Conservation (phyloP, 768 basidiomycete species). For the Clitopilus passeckerianus region DNA sequence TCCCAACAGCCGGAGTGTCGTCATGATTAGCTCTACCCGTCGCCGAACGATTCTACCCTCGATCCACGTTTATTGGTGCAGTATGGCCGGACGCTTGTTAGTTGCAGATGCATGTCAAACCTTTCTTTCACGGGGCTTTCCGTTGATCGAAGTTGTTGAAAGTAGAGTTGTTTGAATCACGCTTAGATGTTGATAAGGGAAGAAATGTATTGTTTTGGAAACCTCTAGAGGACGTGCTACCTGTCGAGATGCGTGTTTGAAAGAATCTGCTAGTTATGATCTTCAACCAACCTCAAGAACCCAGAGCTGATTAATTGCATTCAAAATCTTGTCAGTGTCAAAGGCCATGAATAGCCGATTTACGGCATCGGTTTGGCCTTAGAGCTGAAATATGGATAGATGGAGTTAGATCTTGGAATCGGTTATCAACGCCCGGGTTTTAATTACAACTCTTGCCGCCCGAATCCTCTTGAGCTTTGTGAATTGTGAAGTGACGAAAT, state of each 20-base stretch:
- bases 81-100: not conserved
- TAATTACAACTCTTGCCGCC: not conserved
- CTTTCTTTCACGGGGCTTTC: not conserved
- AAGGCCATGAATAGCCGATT: too few species aligned
- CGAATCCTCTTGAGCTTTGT: not conserved
- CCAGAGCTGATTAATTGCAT: not conserved
- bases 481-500: not conserved
- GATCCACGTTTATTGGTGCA: not conserved
- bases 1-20: not conserved
- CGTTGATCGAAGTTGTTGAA: not conserved
- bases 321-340: not conserved
- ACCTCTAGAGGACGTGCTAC: not conserved
- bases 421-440: not conserved
- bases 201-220: not conserved
- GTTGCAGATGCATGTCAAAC: not conserved
- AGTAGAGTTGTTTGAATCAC: not conserved
- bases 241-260: not conserved
- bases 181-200: not conserved
- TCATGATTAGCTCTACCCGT: not conserved
- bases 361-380: not conserved
- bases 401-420: not conserved
- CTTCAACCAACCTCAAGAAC: not conserved
- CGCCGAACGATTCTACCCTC: not conserved
- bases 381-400: not conserved
- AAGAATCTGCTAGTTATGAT: not conserved